Evolutionary conservation across 1,284 basidiomycete genomes (phyloP).

Genomic region (Ustilago trichophora): DNA sequence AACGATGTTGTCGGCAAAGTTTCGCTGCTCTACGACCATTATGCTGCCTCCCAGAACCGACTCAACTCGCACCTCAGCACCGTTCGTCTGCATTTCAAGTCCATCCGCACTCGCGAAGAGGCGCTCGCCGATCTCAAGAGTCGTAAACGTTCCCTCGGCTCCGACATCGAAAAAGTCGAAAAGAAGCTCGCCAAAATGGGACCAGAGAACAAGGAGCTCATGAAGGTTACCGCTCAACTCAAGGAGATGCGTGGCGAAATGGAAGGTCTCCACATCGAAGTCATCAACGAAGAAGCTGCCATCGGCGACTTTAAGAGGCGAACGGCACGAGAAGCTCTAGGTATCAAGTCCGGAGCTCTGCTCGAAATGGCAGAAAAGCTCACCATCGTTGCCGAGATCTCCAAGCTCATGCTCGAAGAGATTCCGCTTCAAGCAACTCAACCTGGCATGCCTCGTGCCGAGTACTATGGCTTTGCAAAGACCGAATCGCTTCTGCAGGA

Average conservation of each 20-base stretch:
- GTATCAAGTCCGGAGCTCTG: constrained; percentile 86
- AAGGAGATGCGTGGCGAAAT: constrained; percentile 82
- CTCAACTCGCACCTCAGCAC: constrained; percentile 79
- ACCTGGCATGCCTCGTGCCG: constrained; percentile 79
- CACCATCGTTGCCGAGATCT: constrained; percentile 82
- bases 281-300: constrained; percentile 82
- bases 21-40: constrained; percentile 76
- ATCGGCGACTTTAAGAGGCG: constrained; percentile 85
- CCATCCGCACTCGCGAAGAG: constrained; percentile 85
- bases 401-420: constrained; percentile 81
- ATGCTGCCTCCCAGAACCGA: constrained; percentile 75
- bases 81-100: constrained; percentile 73
- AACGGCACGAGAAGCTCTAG: constrained; percentile 77
- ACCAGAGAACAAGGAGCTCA: constrained; percentile 84
- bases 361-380: constrained; percentile 87
- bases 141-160: constrained; percentile 74
- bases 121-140: constrained; percentile 79
- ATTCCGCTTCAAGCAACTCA: constrained; percentile 82
- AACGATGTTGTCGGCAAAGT: constrained; percentile 80
- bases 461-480: constrained; percentile 71
- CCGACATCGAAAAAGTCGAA: constrained; percentile 85
- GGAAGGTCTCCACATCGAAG: constrained; percentile 78
- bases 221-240: constrained; percentile 78
- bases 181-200: constrained; percentile 90
- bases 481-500: constrained; percentile 57